A percentile compares a stretch with the other conserved stretches of the same genome.
Conservation (phyloP, 345 rosid species). For the Combretum micranthum region DNA sequence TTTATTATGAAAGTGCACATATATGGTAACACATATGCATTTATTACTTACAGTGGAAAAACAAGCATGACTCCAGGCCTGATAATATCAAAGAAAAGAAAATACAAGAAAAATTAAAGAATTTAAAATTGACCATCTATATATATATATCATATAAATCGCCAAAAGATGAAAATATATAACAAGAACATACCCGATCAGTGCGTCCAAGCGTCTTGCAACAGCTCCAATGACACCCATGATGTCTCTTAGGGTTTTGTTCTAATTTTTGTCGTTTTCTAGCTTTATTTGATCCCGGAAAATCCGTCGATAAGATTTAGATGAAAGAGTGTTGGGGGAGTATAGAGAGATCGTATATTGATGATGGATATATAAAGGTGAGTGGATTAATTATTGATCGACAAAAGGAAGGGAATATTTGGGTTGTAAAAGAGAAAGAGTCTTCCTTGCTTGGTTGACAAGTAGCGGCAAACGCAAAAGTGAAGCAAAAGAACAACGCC, state of each 20-base stretch:
- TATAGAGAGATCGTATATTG: neutral
- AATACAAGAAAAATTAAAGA: neutral
- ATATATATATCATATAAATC: too few species aligned
- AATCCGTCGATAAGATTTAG: neutral
- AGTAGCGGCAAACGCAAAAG: too few species aligned
- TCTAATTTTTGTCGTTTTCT: neutral
- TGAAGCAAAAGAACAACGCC: too few species aligned
- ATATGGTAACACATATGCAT: too few species aligned
- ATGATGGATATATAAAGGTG: neutral
- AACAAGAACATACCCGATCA: slow-evolving; percentile 41
- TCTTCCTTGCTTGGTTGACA: too few species aligned
- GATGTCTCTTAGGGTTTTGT: neutral
- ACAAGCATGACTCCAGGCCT: slow-evolving; percentile 93
- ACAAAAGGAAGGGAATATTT: too few species aligned
- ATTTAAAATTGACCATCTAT: neutral
- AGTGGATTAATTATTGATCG: too few species aligned
- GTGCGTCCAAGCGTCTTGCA: slow-evolving; percentile 55
- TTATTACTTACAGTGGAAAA: slow-evolving; percentile 67
- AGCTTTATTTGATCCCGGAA: neutral
- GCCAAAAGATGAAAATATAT: too few species aligned
- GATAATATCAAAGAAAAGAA: slow-evolving; percentile 4
- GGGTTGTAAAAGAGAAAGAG: too few species aligned
- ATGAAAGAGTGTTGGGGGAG: neutral
- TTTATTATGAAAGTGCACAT: too few species aligned
- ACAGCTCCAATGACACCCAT: slow-evolving; percentile 53